Conservation (phyloP, 129 eudicot species). For the Tagetes patula region DNA sequence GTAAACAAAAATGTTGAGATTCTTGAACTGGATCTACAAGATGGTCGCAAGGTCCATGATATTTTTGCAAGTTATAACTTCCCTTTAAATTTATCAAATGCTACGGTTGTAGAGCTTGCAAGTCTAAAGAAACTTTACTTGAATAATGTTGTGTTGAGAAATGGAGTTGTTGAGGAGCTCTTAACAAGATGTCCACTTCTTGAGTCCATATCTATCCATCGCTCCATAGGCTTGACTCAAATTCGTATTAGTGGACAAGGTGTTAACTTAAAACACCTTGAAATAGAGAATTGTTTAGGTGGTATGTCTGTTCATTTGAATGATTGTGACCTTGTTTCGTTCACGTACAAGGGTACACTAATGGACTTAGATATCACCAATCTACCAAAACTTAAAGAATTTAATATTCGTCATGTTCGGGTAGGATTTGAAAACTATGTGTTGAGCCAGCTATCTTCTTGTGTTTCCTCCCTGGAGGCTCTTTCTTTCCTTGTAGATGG, state of each 20-base stretch:
- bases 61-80: neutral
- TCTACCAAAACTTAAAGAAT: conserved; percentile 43
- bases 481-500: conserved; percentile 28
- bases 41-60: neutral
- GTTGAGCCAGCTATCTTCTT: conserved; percentile 34
- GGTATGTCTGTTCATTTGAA: conserved; percentile 21
- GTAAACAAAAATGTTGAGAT: conserved; percentile 14
- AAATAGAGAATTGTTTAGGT: conserved; percentile 31
- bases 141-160: conserved; percentile 32
- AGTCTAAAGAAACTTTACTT: conserved; percentile 31
- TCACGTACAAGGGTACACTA: conserved; percentile 35
- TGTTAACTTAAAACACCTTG: conserved; percentile 35
- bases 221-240: conserved; percentile 20
- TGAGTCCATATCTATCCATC: conserved; percentile 25
- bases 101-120: neutral
- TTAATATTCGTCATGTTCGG: conserved; percentile 23
- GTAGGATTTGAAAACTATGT: conserved; percentile 29
- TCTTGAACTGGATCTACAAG: neutral
- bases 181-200: conserved; percentile 31
- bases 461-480: conserved; percentile 31
- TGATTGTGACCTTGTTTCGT: conserved; percentile 37
- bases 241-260: conserved; percentile 21
- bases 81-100: neutral
- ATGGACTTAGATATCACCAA: conserved; percentile 23
- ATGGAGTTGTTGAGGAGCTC: conserved; percentile 23